These are phyloP conservation scores for Phytophthora tubulina DNA, from an alignment of 352 stramenopile species.

Conservation along the genomic window DNA sequence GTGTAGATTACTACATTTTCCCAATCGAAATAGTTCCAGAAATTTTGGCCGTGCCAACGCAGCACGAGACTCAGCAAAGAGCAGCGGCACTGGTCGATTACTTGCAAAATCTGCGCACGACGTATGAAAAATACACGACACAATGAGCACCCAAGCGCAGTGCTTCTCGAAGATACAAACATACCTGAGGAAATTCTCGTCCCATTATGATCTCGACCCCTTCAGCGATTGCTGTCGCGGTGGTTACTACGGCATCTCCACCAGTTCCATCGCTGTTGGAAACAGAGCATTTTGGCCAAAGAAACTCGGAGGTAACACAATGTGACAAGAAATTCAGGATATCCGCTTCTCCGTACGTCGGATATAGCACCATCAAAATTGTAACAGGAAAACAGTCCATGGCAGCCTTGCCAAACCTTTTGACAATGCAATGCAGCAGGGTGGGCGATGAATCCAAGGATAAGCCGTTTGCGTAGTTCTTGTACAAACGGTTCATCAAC, in stretches of 20 bases:
- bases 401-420: conserved; percentile 55
- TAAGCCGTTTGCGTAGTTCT: conserved; percentile 56
- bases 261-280: background rate
- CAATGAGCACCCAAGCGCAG: conserved; percentile 8
- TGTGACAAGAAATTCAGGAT: conserved; percentile 47
- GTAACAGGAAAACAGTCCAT: conserved; percentile 66
- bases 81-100: conserved; percentile 56
- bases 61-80: conserved; percentile 55
- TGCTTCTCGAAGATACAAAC: background rate
- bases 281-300: conserved; percentile 48
- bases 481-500: conserved; percentile 75
- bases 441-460: conserved; percentile 54
- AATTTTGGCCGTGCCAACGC: conserved; percentile 65
- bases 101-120: conserved; percentile 48
- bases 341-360: conserved; percentile 45
- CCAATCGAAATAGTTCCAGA: conserved; percentile 83
- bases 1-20: conserved; percentile 61
- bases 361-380: conserved; percentile 65
- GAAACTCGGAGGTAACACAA: conserved; percentile 34
- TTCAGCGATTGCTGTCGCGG: conserved; percentile 38
- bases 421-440: conserved; percentile 60
- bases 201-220: conserved; percentile 60
- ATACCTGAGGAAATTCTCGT: conserved; percentile 63
- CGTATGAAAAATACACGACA: background rate
- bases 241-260: background rate